phyloP scores from a whole-genome alignment of 371 early-diverging fungal genomes.

The Fennellomyces sp. region DNA sequence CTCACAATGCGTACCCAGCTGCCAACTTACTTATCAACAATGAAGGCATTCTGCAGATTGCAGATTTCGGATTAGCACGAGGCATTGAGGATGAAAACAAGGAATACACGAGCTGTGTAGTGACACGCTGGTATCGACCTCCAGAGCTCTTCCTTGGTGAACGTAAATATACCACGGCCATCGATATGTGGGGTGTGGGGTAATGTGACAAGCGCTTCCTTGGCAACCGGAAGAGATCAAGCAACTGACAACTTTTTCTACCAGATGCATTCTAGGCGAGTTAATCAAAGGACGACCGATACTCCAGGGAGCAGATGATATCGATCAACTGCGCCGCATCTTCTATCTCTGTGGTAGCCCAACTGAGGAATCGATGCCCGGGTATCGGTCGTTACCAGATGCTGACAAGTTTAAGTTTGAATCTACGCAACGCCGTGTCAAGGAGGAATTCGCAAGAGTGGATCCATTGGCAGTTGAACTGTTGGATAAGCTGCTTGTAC shows the following conservation, averaged over 20 bases:
- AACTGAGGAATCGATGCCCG: conserved; percentile 71
- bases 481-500: conserved; percentile 71
- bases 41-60: conserved; percentile 80
- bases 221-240: no score
- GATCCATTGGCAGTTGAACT: conserved; percentile 70
- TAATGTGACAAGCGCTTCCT: conserved; percentile 52
- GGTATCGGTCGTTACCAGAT: conserved; percentile 67
- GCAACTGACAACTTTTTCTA: no score
- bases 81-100: conserved; percentile 60
- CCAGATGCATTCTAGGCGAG: conserved; percentile 84
- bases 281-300: conserved; percentile 79
- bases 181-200: conserved; percentile 99
- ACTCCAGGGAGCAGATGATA: conserved; percentile 79
- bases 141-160: conserved; percentile 95
- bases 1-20: conserved; percentile 47
- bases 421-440: conserved; percentile 49
- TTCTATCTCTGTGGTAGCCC: conserved; percentile 86
- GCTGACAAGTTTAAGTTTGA: conserved; percentile 52
- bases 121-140: conserved; percentile 98
- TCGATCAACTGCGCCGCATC: conserved; percentile 83
- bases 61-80: conserved; percentile 94
- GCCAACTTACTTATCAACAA: conserved; percentile 91
- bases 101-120: conserved; percentile 90
- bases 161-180: conserved; percentile 80
- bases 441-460: conserved; percentile 56